Evolutionary conservation across 2,329 filamentous ascomycete genomes (phyloP), one percentile per base, ranked within the genome.

Genomic region (Cryphonectria nitschkei): DNA sequence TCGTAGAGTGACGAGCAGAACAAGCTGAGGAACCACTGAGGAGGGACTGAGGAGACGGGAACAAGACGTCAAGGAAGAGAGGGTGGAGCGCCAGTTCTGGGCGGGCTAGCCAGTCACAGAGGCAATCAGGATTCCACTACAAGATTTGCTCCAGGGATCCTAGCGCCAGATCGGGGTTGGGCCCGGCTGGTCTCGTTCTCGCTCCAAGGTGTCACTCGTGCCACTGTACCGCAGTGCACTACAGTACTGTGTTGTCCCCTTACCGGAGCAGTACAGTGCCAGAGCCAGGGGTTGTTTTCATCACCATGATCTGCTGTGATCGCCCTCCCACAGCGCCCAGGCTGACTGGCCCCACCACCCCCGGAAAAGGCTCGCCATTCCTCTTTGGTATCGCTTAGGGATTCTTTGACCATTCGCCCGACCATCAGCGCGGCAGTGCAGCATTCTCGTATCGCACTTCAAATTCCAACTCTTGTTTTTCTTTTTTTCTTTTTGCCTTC

Each of bases 121-220:
- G 16, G 32, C 58, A 61, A 22, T 14, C 58, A 61, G 54, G 54
- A 58, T 58, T 32, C 54, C 46, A 32, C 54, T 19, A 14, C 54
- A 61, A 37, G 58, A 61, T 61, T 61, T 61, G 34, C 58, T 37
- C 8, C 58, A 61, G 58, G 58, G 58, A 39, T 61, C 34, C 58
- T 29, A 34, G 32, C 22, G 19, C 58, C 58, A 39, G 58, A 61
- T 61, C 34, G 32, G 58, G 54, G 19, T 34, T 61, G 58, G 58
- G 34, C 58, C 37, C 56, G 56, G 56, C 14, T 29, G 32, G 56
- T 22, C 14, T 29, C 11, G 56, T 22, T 29, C 52, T 29, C 54
- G 14, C 54, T 58, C 13, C 13, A 13, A 13, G 26, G 7, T 34
- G 34, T 2, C 34, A 34, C 34, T 34, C 34, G 52, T 14, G 29